Base-by-base conservation (phyloP, 2,329 filamentous ascomycete genomes). In the Polychaeton citri region DNA sequence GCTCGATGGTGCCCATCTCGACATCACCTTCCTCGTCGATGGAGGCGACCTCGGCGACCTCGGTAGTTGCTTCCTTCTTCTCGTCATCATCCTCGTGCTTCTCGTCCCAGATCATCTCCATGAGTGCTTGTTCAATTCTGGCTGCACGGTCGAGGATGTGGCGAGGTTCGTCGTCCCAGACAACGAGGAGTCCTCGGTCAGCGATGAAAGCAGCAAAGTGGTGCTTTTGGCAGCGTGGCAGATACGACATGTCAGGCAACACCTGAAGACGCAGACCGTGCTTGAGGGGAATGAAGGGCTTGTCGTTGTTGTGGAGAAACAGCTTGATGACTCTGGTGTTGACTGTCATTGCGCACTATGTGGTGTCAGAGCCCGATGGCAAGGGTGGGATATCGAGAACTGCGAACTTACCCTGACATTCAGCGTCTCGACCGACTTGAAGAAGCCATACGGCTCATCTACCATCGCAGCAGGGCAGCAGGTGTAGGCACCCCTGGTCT, bases 121-220 rank as follows among this genome's bases (percentile, higher is more conserved):
- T 68, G 36, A 77, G 56, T 26, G 65, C 62, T 35, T 58, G 51
- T 50, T 76, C 70, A 21, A 78, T 62, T 30, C 59, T 59, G 36
- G 64, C 59, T 0, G 65, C 70, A 28, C 74, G 64, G 10, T 61
- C 55, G 8, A 77, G 55, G 12, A 77, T 54, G 38, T 69, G 65
- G 43, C 68, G 65, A 10, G 74, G 69, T 28, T 76, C 66, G 43
- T 79, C 74, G 30, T 76, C 74, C 74, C 74, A 79, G 17, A 77
- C 71, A 4, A 76, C 61, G n/a, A 78, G 54, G 26, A 76, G 61
- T 30, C 63, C 62, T n/a, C 64, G 59, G 43, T 76, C 71, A 40
- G 68, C 63, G 35, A 78, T 69, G 50, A 78, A 78, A 6, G 74
- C 74, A n/a, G 71, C 74, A 47, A 75, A 77, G 41, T 78, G 74